Evolutionary conservation across 257 asterid species (phyloP), one percentile per base, ranked within the genome.

Genomic region (Nicotiana noctiflora): DNA sequence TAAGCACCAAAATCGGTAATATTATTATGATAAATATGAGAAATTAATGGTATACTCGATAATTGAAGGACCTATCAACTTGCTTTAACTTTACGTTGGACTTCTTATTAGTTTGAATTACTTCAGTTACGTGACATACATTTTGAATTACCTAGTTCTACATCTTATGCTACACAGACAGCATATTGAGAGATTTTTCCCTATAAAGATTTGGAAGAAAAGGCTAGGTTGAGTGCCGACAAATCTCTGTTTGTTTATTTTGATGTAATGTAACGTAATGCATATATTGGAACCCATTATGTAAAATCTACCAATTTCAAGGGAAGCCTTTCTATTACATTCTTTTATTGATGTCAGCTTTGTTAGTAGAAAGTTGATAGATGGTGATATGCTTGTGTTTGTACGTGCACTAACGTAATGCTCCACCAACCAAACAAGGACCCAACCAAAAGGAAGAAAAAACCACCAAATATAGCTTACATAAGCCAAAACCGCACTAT

Each of bases 321-420:
- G 13, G 51, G 29, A 19, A 70, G 29, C 5, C 2, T 70, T 70
- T 70, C 29, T 44, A 12, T 70, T 44, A 70, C 19, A 19, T 19
- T 5, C 21, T 44, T 49, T 72, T 70, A 21, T 23, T 74, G 79
- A 74, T 49, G 79, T 49, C 78, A 74, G 25, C 79, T 74, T 74
- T 74, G 79, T 49, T 74, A 62, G 78, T 7, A 74, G 79, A 49
- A 74, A 74, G 79, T 74, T 49, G 79, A 49, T 23, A 49, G 61
- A 49, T 74, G 44, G 23, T 49, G 79, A 74, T 72, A 72, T 74
- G 61, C 32, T 4, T 49, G 61, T 74, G 78, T 44, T 49, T 74
- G 2, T 74, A 74, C 23, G 40, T 74, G 79, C 79, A 49, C 79
- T 74, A 46, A 49, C 79, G 79, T 74, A 74, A 74, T 74, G 79